Evolutionary conservation across 495 filamentous ascomycete genomes (phyloP).

Genomic region (Penicillium daleae): DNA sequence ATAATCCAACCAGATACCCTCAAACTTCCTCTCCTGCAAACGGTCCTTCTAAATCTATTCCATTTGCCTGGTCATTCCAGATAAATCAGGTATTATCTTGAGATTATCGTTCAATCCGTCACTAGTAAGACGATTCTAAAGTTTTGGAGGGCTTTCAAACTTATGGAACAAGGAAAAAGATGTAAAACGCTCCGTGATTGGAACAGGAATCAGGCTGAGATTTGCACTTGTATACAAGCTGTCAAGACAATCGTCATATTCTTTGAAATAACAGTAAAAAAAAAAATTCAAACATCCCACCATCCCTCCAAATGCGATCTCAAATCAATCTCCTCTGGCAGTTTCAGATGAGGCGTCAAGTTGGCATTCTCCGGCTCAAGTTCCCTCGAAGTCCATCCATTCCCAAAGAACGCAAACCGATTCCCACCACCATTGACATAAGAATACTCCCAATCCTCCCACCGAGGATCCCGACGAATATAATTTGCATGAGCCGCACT

Average conservation of each 20-base stretch:
- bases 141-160: too few relatives aligned
- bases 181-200: neutral
- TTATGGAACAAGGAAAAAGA: too few relatives aligned
- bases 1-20: neutral
- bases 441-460: constrained; percentile 75
- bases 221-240: too few relatives aligned
- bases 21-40: neutral
- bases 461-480: constrained; percentile 62
- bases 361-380: constrained; percentile 34
- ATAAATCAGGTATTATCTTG: too few relatives aligned
- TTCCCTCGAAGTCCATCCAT: constrained; percentile 57
- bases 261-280: neutral
- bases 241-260: too few relatives aligned
- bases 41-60: neutral
- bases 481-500: constrained; percentile 61
- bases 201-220: neutral
- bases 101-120: neutral
- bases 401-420: constrained; percentile 62
- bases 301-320: constrained; percentile 54
- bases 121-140: neutral
- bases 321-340: constrained; percentile 50
- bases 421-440: constrained; percentile 54
- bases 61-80: neutral
- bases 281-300: constrained; percentile 47
- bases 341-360: constrained; percentile 54